phyloP scores from a whole-genome alignment of 768 basidiomycete species.

The Sarcomyxa edulis region DNA sequence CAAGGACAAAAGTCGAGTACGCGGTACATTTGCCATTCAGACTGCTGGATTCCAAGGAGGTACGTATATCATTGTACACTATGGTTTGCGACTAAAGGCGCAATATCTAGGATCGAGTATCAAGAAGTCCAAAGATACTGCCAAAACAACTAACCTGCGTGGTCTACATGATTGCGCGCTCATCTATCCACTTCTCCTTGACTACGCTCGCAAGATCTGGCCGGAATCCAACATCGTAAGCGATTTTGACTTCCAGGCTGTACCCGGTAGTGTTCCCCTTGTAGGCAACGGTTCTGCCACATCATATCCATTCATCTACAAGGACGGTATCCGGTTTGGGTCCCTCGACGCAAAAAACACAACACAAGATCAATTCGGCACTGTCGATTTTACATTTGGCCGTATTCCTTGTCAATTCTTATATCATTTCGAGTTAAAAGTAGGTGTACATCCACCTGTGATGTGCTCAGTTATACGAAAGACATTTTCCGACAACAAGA shows the following conservation, averaged over 20 bases:
- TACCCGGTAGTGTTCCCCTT: constrained; percentile 1
- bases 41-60: constrained; percentile 16
- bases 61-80: neutral
- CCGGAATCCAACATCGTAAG: constrained; percentile 5
- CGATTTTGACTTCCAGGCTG: constrained; percentile 3
- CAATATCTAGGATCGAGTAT: too few relatives aligned
- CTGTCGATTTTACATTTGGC: constrained; percentile 6
- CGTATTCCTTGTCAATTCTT: constrained; percentile 9
- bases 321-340: constrained; percentile 19
- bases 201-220: constrained; percentile 7
- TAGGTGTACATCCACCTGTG: constrained; percentile 9
- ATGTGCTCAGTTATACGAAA: constrained; percentile 14
- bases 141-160: neutral
- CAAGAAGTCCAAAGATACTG: constrained; percentile 3
- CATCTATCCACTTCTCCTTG: constrained; percentile 8
- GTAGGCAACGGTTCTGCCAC: constrained; percentile 3
- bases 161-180: neutral
- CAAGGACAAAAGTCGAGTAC: constrained; percentile 9
- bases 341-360: constrained; percentile 10
- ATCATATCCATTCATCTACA: constrained; percentile 11
- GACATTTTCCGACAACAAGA: constrained; percentile 7
- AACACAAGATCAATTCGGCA: constrained; percentile 12
- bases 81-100: constrained; percentile 3
- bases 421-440: constrained; percentile 8
- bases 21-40: constrained; percentile 16